phyloP scores from a whole-genome alignment of 1,284 basidiomycete species.

The Earliella scabrosa region DNA sequence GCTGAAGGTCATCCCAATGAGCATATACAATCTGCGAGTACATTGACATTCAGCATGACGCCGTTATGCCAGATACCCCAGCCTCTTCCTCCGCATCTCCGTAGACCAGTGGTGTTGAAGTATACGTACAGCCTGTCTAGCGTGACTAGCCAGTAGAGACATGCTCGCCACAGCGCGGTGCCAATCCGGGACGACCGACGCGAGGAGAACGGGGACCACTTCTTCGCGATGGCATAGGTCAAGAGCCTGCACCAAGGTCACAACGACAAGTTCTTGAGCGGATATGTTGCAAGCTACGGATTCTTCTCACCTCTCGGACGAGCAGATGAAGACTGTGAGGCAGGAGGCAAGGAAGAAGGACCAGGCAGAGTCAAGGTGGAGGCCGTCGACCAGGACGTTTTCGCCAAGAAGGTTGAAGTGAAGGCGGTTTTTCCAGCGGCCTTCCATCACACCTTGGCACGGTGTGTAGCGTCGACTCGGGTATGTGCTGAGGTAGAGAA shows the following conservation, averaged over 20 bases:
- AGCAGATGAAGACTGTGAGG: conserved; percentile 53
- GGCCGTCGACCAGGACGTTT: conserved; percentile 56
- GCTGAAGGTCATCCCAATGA: conserved; percentile 71
- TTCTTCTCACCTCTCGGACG: conserved; percentile 55
- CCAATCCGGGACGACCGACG: conserved; percentile 45
- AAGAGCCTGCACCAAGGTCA: conserved; percentile 44
- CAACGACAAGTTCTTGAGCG: background rate
- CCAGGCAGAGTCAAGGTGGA: conserved; percentile 54
- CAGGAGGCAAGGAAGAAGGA: conserved; percentile 48
- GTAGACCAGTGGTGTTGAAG: background rate
- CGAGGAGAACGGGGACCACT: conserved; percentile 45
- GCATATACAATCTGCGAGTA: conserved; percentile 63
- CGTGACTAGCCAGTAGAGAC: conserved; percentile 58
- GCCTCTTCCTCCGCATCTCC: background rate
- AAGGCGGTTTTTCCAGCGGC: conserved; percentile 47
- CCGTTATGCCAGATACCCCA: background rate
- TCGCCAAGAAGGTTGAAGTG: conserved; percentile 62
- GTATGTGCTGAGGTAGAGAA: background rate
- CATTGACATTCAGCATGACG: conserved; percentile 8
- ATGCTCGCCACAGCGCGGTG: conserved; percentile 55
- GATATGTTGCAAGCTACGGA: background rate
- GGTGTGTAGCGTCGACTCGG: background rate
- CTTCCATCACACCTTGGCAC: conserved; percentile 36
- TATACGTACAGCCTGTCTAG: conserved; percentile 61
- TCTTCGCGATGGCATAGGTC: conserved; percentile 51